Conservation (phyloP, 2,329 filamentous ascomycete species). For the Colletotrichum sp. region DNA sequence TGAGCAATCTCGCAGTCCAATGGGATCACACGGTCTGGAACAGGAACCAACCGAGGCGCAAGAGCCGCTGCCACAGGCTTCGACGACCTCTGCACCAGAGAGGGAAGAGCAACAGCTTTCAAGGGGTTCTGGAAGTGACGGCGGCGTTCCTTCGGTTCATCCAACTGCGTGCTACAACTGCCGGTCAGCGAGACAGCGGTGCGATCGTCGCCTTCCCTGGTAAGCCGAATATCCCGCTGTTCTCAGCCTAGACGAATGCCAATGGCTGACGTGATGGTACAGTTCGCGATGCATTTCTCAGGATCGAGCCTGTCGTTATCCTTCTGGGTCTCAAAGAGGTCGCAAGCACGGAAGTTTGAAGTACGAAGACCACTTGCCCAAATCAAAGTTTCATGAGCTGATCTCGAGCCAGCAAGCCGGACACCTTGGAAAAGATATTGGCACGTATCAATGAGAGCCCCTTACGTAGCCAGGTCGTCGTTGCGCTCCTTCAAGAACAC, state of each 20-base stretch:
- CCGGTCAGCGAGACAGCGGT: background rate
- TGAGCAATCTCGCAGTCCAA: background rate
- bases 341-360: conserved; percentile 24
- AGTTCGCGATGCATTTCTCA: background rate
- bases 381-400: background rate
- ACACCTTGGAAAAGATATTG: conserved; percentile 29
- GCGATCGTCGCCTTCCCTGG: background rate
- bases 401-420: conserved; percentile 14
- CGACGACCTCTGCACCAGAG: background rate
- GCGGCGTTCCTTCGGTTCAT: background rate
- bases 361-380: background rate
- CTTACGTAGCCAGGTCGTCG: conserved; percentile 19
- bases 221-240: background rate
- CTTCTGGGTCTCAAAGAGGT: background rate
- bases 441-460: conserved; percentile 27
- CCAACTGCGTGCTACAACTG: background rate
- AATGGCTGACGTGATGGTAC: background rate
- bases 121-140: background rate
- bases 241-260: background rate
- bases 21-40: background rate
- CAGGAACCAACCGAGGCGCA: background rate
- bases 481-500: background rate
- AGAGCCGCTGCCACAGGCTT: background rate
- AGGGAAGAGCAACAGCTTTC: background rate
- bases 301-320: background rate